phyloP scores from a whole-genome alignment of 2,329 filamentous ascomycete species.

The Paramyrothecium sp. region DNA sequence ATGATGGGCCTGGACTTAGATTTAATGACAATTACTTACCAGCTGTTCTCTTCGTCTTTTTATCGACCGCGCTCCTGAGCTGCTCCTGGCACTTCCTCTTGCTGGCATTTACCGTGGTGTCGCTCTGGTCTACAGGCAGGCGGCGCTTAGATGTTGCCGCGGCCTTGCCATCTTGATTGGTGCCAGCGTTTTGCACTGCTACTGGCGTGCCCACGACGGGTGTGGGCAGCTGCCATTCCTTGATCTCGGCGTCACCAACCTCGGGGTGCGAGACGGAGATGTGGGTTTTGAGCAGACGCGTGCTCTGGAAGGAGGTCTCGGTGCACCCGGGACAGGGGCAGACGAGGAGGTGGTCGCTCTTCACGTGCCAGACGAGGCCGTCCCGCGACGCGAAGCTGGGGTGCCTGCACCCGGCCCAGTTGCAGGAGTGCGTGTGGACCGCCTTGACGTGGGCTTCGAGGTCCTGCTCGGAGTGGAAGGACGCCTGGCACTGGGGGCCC shows the following conservation, averaged over 20 bases:
- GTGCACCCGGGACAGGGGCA: conserved; percentile 38
- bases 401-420: conserved; percentile 36
- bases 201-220: not conserved
- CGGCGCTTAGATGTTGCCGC: not conserved
- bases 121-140: conserved; percentile 3
- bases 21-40: conserved; percentile 12
- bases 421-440: conserved; percentile 32
- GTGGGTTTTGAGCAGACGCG: conserved; percentile 34
- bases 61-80: conserved; percentile 31
- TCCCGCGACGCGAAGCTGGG: conserved; percentile 33
- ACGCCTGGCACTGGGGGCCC: conserved; percentile 21
- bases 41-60: conserved; percentile 25
- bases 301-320: conserved; percentile 31
- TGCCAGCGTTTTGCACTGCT: not conserved
- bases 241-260: conserved; percentile 10
- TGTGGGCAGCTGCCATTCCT: conserved; percentile 25
- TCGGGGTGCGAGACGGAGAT: conserved; percentile 32
- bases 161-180: conserved; percentile 7
- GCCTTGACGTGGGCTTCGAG: conserved; percentile 21
- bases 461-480: conserved; percentile 18
- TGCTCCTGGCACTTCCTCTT: conserved; percentile 36
- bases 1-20: not conserved
- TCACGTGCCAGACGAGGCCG: conserved; percentile 41
- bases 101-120: conserved; percentile 22
- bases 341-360: conserved; percentile 39